phyloP scores from a whole-genome alignment of 352 stramenopile genomes.

The Aphanomyces invadans region DNA sequence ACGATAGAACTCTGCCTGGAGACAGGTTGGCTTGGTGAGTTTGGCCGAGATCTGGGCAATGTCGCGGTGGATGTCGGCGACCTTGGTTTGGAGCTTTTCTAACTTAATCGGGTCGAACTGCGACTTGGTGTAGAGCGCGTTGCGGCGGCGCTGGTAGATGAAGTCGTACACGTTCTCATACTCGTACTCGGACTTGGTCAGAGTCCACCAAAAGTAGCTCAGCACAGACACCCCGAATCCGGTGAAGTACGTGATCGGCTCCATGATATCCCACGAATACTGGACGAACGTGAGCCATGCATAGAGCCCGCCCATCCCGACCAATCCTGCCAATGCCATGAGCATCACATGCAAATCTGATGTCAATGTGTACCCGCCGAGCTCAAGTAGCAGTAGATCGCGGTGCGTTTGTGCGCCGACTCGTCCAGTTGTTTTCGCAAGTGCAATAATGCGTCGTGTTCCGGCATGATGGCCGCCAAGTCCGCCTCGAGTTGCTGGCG shows the following conservation, averaged over 20 bases:
- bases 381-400: constrained; percentile 9
- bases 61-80: constrained; percentile 10
- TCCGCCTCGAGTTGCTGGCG: constrained; percentile 53
- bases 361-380: constrained; percentile 1
- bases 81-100: constrained; percentile 1
- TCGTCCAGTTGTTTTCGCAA: constrained; percentile 53
- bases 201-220: constrained; percentile 75
- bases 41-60: constrained; percentile 16
- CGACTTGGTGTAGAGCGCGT: constrained; percentile 44
- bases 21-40: constrained; percentile 12
- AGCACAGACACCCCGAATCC: constrained; percentile 72
- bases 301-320: constrained; percentile 75
- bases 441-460: constrained; percentile 58
- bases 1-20: constrained; percentile 15
- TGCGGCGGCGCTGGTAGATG: constrained; percentile 58
- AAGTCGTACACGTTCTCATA: constrained; percentile 86
- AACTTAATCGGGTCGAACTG: constrained; percentile 42
- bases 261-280: constrained; percentile 88
- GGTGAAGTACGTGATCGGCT: constrained; percentile 85
- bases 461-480: constrained; percentile 58
- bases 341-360: background rate
- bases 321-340: constrained; percentile 34
- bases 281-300: constrained; percentile 85
- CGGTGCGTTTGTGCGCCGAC: constrained; percentile 27
- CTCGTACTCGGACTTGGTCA: constrained; percentile 82